A percentile compares a stretch with the other conserved stretches of the same genome.
phyloP scores from a whole-genome alignment of 2,329 filamentous ascomycete genomes.

The Grosmannia clavigera region DNA sequence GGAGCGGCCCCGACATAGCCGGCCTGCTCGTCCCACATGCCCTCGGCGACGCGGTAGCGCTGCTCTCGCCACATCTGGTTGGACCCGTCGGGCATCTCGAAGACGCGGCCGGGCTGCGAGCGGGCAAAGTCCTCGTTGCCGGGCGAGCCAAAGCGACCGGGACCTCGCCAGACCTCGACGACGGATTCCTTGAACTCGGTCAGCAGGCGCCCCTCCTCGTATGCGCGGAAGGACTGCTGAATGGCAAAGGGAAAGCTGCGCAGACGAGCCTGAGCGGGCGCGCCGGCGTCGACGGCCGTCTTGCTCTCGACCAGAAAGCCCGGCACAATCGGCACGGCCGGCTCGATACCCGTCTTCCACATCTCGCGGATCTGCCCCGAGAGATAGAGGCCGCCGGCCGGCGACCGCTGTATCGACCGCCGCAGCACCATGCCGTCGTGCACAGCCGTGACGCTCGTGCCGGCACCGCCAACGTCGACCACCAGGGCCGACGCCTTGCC shows the following conservation, averaged over 20 bases:
- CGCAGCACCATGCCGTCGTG: conserved; percentile 92
- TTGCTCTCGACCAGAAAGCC: conserved; percentile 85
- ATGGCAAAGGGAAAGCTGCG: conserved; percentile 53
- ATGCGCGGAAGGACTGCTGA: conserved; percentile 59
- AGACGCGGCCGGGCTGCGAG: conserved; percentile 66
- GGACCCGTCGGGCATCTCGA: conserved; percentile 93
- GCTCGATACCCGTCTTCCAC: conserved; percentile 48
- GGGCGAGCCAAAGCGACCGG: conserved; percentile 49
- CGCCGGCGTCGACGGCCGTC: conserved; percentile 73
- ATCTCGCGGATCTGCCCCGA: conserved; percentile 77
- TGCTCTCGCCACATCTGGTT: conserved; percentile 91
- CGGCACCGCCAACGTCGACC: conserved; percentile 80
- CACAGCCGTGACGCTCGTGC: conserved; percentile 78
- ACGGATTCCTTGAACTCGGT: conserved; percentile 97
- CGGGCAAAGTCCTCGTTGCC: conserved; percentile 69
- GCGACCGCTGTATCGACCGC: conserved; percentile 76
- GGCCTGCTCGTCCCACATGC: conserved; percentile 78
- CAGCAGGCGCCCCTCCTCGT: conserved; percentile 85
- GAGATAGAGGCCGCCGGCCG: conserved; percentile 78
- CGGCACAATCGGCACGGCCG: conserved; percentile 57
- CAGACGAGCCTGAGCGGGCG: conserved; percentile 63
- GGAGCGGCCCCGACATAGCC: conserved; percentile 34
- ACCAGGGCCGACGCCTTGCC: conserved; percentile 91
- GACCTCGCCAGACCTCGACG: conserved; percentile 83
- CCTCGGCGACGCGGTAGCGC: conserved; percentile 75